Base-by-base conservation (phyloP, 148 eudicot species). In the Camellia granthamiana region DNA sequence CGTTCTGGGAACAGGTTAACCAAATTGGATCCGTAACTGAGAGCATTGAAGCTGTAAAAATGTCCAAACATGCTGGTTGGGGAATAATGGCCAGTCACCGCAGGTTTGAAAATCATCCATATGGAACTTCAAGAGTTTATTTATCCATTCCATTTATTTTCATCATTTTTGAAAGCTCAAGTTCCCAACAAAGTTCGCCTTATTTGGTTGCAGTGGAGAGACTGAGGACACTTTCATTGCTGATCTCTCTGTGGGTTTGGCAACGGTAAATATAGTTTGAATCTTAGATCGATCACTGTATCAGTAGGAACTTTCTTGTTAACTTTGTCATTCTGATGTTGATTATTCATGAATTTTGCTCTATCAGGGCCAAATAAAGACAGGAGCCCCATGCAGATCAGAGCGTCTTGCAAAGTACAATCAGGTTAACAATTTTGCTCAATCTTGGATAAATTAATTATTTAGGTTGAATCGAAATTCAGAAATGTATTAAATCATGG, bases 41-140 rank as follows among this genome's bases (percentile, higher is more conserved):
- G 88, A 95, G 99, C 83, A 95, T 93, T 85, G 97, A 95, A 83
- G 99, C 97, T 76, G 99, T 93, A 61, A 93, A 54, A 86, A 96
- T 96, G 97, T 96, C 99, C 84, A 96, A 94, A 79, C 82, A 58
- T 7, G 98, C 98, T 87, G 97, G 98, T 47, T 94, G 98, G 98
- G 98, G 98, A 80, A 97, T 94, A 9, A 94, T 94, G 97, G 88
- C 99, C 85, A 93, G 97, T 86, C 99, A 96, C 87, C 94, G 97
- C 80, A 94, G 97, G 97, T 91, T 73, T 77, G 79, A 60, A 38
- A 55, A 70, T 49, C 11, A 14, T 3, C 18, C 59, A 21, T 7
- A 56, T 5, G 5, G 11, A n/a, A 41, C 23, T 12, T 60, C 51
- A 49, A 5, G n/a, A 30, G 43, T 47, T 52, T 9, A 5, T 14